phyloP scores from a whole-genome alignment of 1,284 basidiomycete genomes.

The Papiliotrema fonsecae region DNA sequence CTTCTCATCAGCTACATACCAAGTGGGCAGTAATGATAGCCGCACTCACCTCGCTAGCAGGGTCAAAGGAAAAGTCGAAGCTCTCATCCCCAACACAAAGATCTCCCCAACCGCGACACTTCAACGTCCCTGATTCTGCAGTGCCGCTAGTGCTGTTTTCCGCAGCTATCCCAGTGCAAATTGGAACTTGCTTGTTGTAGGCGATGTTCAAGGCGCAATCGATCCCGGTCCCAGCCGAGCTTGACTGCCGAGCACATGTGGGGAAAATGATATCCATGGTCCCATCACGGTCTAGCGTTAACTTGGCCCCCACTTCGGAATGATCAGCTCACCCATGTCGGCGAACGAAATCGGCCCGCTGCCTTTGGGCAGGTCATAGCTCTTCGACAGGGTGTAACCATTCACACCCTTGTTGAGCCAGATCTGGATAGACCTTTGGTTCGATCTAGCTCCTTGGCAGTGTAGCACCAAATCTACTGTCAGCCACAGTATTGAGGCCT shows the following conservation, averaged over 20 bases:
- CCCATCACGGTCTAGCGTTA: slow-evolving; percentile 75
- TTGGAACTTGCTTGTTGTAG: slow-evolving; percentile 84
- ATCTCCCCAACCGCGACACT: slow-evolving; percentile 70
- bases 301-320: not conserved
- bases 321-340: slow-evolving; percentile 67
- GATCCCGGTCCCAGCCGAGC: slow-evolving; percentile 62
- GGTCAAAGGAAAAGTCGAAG: slow-evolving; percentile 70
- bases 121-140: slow-evolving; percentile 16
- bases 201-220: slow-evolving; percentile 84
- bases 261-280: slow-evolving; percentile 93
- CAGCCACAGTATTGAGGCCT: slow-evolving; percentile 4
- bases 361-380: slow-evolving; percentile 68
- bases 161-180: slow-evolving; percentile 56
- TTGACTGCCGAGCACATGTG: slow-evolving; percentile 68
- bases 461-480: slow-evolving; percentile 77
- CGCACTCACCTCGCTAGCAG: slow-evolving; percentile 57
- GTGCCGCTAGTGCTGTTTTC: slow-evolving; percentile 5
- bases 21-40: not conserved
- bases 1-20: slow-evolving; percentile 44
- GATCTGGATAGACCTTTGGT: slow-evolving; percentile 69
- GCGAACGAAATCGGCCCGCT: slow-evolving; percentile 80
- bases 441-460: slow-evolving; percentile 57
- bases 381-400: slow-evolving; percentile 67
- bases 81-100: slow-evolving; percentile 76
- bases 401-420: slow-evolving; percentile 79